Evolutionary conservation across 371 early-diverging fungal species (phyloP), one percentile per base, ranked within the genome.

Genomic region (Syncephalis fuscata): DNA sequence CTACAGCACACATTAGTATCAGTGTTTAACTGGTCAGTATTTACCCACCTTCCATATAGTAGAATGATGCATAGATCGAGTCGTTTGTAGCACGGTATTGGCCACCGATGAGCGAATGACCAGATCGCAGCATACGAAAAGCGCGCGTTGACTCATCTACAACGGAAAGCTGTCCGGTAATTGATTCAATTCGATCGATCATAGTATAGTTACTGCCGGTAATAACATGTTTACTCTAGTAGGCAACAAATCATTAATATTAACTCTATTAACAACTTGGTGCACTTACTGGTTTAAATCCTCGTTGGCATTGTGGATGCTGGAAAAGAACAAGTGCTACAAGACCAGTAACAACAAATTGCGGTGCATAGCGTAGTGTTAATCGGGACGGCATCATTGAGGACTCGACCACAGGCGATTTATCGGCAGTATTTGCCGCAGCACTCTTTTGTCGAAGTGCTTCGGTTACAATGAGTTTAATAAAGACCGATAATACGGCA

Each of bases 81-180:
- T 83, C 85, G 10, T 48, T 58, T 14, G 69, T 69, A 15, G 61
- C 51, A 19, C 53, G 59, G 67, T 68, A 85, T 41, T 68, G 62
- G 17, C 86, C 88, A 21, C 89, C 89, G 37, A 89, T 62, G 43
- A 89, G 57, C 17, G 84, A 83, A 57, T 89, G 85, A 20, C 87
- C 87, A 51, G 76, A 73, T 46, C 87, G 80, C 64, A 89, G 55
- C 21, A 85, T 50, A 3, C 76, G 71, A 21, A 82, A 58, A 11
- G 67, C 58, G 40, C 70, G 64, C 2, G 53, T 38, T n/a, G 56
- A 58, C 50, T 76, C 77, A 21, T 80, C 73, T 11, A 75, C 61
- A 3, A 80, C 76, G 9, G 72, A 66, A 14, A 88, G 60, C 74
- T 75, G 82, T 3, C 88, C 88, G 0, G 82, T 81, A 38, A 61